Evolutionary conservation across 805 yeast genomes (phyloP), one percentile per base, ranked within the genome.

Genomic region (Wickerhamiella slavikovae): DNA sequence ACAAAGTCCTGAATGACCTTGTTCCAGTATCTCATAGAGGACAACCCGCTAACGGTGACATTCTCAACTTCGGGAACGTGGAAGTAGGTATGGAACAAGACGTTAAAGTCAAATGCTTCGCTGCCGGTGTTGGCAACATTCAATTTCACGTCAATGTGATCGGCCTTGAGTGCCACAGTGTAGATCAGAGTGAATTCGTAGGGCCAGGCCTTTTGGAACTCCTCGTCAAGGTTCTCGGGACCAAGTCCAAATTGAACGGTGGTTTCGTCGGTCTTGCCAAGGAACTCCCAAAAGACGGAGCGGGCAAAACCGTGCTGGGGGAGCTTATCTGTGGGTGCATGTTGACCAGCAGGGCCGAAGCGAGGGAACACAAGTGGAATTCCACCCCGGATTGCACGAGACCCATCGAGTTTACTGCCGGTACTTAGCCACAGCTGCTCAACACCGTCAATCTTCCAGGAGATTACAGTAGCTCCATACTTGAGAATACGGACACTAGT

Each of bases 291-390:
- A 13, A 62, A 56, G 10, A 85, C 71, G 51, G 68, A 74, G 52
- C 98, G 65, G 13, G 93, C 98, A 56, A 89, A 77, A 2, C 98
- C 98, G 49, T 89, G 98, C 56, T 89, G 96, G 13, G 95, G 95
- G 38, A 89, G 64, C 21, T 63, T 50, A 32, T 57, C 62, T 5
- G 64, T 60, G 19, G 61, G 58, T 2, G 44, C 36, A 28, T 43
- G 47, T 13, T 34, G 30, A 15, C 41, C 42, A 3, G 45, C 25
- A 40, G 69, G 82, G 35, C 98, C 96, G 42, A 57, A 57, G 7
- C 58, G 78, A 2, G 98, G 98, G 63, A 89, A 89, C 6, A 85
- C 96, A 15, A 89, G 58, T 9, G 98, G 98, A 30, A 89, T 78
- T 29, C 98, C 98, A 39, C 98, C 98, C 50, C 98, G 68, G 13